These are phyloP conservation scores for Platanthera guangdongensis DNA, from an alignment of 106 monocot species.

Conservation along the genomic window DNA sequence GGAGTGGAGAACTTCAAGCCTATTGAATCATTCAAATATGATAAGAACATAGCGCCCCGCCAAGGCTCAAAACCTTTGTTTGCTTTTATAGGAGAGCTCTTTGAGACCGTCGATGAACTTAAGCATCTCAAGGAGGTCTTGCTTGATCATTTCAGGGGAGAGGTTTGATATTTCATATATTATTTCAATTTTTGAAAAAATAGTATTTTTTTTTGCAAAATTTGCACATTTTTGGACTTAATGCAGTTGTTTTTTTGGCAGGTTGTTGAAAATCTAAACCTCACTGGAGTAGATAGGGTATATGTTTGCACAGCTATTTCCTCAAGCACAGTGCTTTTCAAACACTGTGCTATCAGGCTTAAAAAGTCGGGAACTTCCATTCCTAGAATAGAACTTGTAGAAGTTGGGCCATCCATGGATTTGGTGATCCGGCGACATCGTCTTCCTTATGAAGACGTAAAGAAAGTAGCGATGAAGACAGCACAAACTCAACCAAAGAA, in stretches of 20 bases:
- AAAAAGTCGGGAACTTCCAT: slow-evolving; percentile 73
- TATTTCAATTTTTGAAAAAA: neutral
- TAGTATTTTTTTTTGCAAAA: neutral
- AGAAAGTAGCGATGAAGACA: slow-evolving; percentile 84
- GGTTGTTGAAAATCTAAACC: slow-evolving; percentile 91
- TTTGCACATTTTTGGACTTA: neutral
- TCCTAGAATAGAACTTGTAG: slow-evolving; percentile 81
- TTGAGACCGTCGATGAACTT: slow-evolving; percentile 80
- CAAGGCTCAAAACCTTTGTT: slow-evolving; percentile 82
- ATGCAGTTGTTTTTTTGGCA: slow-evolving; percentile 13
- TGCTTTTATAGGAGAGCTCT: slow-evolving; percentile 85
- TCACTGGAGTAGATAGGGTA: slow-evolving; percentile 73
- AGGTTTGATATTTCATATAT: slow-evolving; percentile 29
- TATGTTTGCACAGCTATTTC: slow-evolving; percentile 75
- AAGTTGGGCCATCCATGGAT: slow-evolving; percentile 98
- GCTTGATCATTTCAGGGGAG: slow-evolving; percentile 88
- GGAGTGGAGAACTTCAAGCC: slow-evolving; percentile 84
- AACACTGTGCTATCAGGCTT: slow-evolving; percentile 74
- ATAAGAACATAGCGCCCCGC: slow-evolving; percentile 64
- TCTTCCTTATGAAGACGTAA: slow-evolving; percentile 58
- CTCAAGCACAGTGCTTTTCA: slow-evolving; percentile 52
- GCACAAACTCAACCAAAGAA: slow-evolving; percentile 44
- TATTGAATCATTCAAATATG: slow-evolving; percentile 68
- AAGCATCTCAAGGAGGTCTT: slow-evolving; percentile 97
- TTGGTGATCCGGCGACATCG: slow-evolving; percentile 73